Conservation (phyloP, 2,329 filamentous ascomycete genomes). For the Huntiella moniliformis region DNA sequence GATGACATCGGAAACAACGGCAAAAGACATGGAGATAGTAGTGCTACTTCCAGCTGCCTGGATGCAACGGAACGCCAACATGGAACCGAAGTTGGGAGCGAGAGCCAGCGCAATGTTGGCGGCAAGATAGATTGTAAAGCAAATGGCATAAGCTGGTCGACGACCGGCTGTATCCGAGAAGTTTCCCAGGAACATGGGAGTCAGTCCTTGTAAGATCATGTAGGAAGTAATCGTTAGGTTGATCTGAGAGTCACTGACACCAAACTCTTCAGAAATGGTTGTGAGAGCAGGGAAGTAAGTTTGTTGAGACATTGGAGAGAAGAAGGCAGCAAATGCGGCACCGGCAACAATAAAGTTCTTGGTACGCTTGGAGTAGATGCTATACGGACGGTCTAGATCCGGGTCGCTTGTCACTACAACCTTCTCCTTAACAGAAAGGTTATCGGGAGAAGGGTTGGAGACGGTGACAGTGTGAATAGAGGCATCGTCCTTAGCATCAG, state of each 20-base stretch:
- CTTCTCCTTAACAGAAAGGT: neutral
- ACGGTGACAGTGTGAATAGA: neutral
- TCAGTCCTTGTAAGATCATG: slow-evolving; percentile 41
- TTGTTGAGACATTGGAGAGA: slow-evolving; percentile 28
- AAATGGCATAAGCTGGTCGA: slow-evolving; percentile 33
- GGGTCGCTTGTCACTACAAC: neutral
- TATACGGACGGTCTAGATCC: slow-evolving; percentile 16
- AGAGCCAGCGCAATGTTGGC: slow-evolving; percentile 36
- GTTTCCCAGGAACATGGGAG: slow-evolving; percentile 36
- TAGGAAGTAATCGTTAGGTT: slow-evolving; percentile 36
- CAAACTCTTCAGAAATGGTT: slow-evolving; percentile 27
- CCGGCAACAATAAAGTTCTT: slow-evolving; percentile 24
- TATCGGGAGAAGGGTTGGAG: neutral
- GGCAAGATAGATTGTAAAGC: slow-evolving; percentile 32
- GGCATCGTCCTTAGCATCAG: neutral
- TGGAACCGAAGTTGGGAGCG: slow-evolving; percentile 27
- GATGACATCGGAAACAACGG: slow-evolving; percentile 43
- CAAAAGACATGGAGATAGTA: slow-evolving; percentile 37
- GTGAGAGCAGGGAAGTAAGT: slow-evolving; percentile 37
- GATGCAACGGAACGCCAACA: slow-evolving; percentile 35
- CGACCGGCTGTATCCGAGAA: slow-evolving; percentile 36
- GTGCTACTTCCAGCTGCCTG: slow-evolving; percentile 40
- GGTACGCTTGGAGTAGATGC: slow-evolving; percentile 21
- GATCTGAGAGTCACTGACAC: slow-evolving; percentile 24
- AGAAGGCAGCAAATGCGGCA: slow-evolving; percentile 22